These are phyloP conservation scores for Eleusine coracana DNA, from an alignment of 176 grass and related monocot species.

Conservation along the genomic window DNA sequence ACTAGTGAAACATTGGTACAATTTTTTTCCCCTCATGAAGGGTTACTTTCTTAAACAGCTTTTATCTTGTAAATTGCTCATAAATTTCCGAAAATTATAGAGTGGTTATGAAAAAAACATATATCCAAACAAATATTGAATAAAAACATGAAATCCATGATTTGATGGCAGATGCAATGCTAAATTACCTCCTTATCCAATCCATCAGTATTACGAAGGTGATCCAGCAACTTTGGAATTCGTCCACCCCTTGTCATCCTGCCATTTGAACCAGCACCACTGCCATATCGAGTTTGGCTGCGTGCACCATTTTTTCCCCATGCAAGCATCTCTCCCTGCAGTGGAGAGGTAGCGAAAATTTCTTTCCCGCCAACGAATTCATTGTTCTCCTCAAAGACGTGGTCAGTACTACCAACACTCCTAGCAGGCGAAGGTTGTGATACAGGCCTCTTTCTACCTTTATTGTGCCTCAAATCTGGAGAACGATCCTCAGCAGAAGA, in stretches of 20 bases:
- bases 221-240: slow-evolving; percentile 67
- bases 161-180: neutral
- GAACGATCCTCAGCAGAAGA: slow-evolving; percentile 69
- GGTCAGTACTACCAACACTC: slow-evolving; percentile 45
- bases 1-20: neutral
- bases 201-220: slow-evolving; percentile 58
- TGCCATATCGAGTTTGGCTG: slow-evolving; percentile 73
- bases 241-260: slow-evolving; percentile 58
- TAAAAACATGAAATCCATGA: slow-evolving; percentile 5
- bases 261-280: slow-evolving; percentile 57
- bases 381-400: slow-evolving; percentile 55
- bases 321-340: slow-evolving; percentile 75
- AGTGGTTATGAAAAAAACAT: neutral
- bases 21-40: neutral
- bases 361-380: slow-evolving; percentile 57
- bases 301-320: slow-evolving; percentile 88
- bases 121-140: slow-evolving; percentile 19
- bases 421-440: slow-evolving; percentile 62
- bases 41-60: slow-evolving; percentile 15
- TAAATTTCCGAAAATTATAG: slow-evolving; percentile 16
- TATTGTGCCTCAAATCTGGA: slow-evolving; percentile 67
- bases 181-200: slow-evolving; percentile 65
- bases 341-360: slow-evolving; percentile 53
- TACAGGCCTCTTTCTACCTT: slow-evolving; percentile 44
- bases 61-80: slow-evolving; percentile 17